Evolutionary conservation across 225 moss, liverwort and hornwort species (phyloP).

Genomic region (Bryum argenteum): DNA sequence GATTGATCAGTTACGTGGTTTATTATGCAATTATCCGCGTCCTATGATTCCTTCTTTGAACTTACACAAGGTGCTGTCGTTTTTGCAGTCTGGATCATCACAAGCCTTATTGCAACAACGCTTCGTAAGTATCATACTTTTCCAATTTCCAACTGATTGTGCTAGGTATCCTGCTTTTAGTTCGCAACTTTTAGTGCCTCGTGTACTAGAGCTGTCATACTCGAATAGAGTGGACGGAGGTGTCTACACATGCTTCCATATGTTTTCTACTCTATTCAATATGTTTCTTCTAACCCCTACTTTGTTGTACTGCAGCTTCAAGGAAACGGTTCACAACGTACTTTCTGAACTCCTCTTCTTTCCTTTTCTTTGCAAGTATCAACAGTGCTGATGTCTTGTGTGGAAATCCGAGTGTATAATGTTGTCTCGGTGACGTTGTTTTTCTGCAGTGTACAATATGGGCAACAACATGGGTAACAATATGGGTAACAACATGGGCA

Average conservation of each 20-base stretch:
- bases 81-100: conserved; percentile 71
- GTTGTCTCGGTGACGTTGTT: conserved; percentile 20
- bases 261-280: conserved; percentile 5
- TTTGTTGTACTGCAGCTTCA: conserved; percentile 61
- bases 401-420: background rate
- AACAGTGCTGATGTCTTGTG: background rate
- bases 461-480: conserved; percentile 25
- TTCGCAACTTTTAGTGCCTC: too few relatives aligned
- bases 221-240: background rate
- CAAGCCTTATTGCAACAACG: conserved; percentile 76
- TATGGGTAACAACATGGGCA: conserved; percentile 48
- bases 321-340: conserved; percentile 78
- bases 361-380: conserved; percentile 13
- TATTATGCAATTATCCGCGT: background rate
- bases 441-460: conserved; percentile 66
- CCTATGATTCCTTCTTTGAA: background rate
- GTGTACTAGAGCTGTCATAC: background rate
- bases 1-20: conserved; percentile 13
- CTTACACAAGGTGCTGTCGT: conserved; percentile 27
- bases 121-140: conserved; percentile 45
- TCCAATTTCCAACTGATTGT: conserved; percentile 5
- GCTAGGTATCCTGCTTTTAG: background rate
- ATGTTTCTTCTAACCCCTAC: conserved; percentile 20
- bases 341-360: conserved; percentile 45
- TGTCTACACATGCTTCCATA: background rate